These are phyloP conservation scores for Saccharata proteae DNA, from an alignment of 2,329 filamentous ascomycete genomes.

Conservation along the genomic window DNA sequence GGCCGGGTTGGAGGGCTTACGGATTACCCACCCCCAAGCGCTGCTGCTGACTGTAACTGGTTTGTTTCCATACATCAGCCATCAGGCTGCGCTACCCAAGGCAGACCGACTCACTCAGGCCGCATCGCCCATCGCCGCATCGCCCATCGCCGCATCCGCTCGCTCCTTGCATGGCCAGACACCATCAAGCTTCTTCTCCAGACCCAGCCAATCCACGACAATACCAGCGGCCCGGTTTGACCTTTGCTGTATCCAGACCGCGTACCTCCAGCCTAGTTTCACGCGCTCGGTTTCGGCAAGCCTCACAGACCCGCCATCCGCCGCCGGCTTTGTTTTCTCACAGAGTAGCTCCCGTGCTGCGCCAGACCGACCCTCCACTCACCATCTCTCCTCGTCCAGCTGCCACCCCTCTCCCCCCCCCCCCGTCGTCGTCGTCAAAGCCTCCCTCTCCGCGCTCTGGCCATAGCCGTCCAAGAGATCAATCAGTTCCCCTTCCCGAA, in stretches of 20 bases:
- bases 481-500: too few relatives aligned
- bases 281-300: slow-evolving; percentile 8
- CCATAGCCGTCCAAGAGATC: too few relatives aligned
- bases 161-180: slow-evolving; percentile 9
- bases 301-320: slow-evolving; percentile 4
- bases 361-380: slow-evolving; percentile 5
- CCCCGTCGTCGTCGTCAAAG: slow-evolving; percentile 1
- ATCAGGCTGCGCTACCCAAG: too few relatives aligned
- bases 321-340: slow-evolving; percentile 5
- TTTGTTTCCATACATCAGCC: too few relatives aligned
- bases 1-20: too few relatives aligned
- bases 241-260: slow-evolving; percentile 9
- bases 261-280: slow-evolving; percentile 8
- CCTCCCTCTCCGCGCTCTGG: slow-evolving; percentile 1
- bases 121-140: too few relatives aligned
- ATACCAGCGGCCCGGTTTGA: slow-evolving; percentile 8
- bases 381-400: background rate
- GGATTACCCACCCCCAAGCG: too few relatives aligned
- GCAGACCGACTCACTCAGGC: slow-evolving; percentile 10
- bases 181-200: slow-evolving; percentile 7
- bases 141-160: slow-evolving; percentile 9
- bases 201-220: slow-evolving; percentile 8
- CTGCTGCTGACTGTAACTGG: too few relatives aligned
- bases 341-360: slow-evolving; percentile 2
- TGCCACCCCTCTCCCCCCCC: too few relatives aligned